Evolutionary conservation across 805 yeast species (phyloP).

Genomic region (Metschnikowia shivogae): DNA sequence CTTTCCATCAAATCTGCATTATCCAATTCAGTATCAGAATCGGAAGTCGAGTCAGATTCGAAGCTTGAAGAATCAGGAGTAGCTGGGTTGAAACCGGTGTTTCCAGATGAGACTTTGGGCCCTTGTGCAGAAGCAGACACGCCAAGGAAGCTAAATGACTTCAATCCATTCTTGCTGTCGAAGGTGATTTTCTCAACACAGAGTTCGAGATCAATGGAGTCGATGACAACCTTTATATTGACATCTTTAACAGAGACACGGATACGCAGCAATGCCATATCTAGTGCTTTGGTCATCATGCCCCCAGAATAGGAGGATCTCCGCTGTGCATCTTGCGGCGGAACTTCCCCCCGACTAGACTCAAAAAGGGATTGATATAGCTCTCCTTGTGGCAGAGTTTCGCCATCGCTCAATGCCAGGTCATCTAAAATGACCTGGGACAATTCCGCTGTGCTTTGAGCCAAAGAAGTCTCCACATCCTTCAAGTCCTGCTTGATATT

Average conservation of each 20-base stretch:
- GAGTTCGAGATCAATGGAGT: slow-evolving; percentile 34
- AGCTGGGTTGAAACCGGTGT: slow-evolving; percentile 38
- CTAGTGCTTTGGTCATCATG: slow-evolving; percentile 62
- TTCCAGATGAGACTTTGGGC: slow-evolving; percentile 29
- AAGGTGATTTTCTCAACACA: slow-evolving; percentile 28
- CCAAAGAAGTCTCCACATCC: slow-evolving; percentile 47
- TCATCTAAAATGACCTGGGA: slow-evolving; percentile 54
- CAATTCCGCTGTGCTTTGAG: slow-evolving; percentile 71
- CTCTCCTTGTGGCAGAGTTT: background rate
- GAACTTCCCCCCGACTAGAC: background rate
- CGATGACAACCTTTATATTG: slow-evolving; percentile 47
- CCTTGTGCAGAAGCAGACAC: slow-evolving; percentile 18
- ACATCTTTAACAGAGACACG: slow-evolving; percentile 47
- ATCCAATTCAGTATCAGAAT: slow-evolving; percentile 14
- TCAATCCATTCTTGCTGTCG: slow-evolving; percentile 44
- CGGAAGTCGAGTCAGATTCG: slow-evolving; percentile 2
- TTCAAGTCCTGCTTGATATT: slow-evolving; percentile 24
- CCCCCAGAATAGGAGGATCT: slow-evolving; percentile 38
- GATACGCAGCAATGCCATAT: slow-evolving; percentile 60
- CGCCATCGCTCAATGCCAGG: background rate
- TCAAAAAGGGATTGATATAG: slow-evolving; percentile 13
- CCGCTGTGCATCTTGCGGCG: background rate
- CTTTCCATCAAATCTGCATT: slow-evolving; percentile 51
- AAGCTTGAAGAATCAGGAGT: slow-evolving; percentile 9
- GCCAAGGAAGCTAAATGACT: slow-evolving; percentile 39